These are phyloP conservation scores for Leptographium lundbergii DNA, from an alignment of 2,329 filamentous ascomycete genomes.

Conservation along the genomic window DNA sequence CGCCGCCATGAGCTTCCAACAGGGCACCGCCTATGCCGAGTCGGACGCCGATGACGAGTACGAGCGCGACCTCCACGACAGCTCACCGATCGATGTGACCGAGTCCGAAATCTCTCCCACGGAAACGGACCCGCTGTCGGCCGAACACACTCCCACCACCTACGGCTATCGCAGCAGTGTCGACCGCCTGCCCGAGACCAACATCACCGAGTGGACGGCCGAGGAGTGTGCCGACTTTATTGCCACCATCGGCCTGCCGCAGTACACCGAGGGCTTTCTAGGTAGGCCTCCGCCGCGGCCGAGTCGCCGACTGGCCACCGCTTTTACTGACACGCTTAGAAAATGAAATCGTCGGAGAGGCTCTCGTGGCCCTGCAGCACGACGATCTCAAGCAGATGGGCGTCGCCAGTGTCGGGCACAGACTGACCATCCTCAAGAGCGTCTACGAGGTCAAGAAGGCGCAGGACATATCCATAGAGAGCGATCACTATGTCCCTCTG, in stretches of 20 bases:
- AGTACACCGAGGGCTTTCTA: conserved; percentile 74
- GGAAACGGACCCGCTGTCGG: conserved; percentile 57
- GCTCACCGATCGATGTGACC: conserved; percentile 48
- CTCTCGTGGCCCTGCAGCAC: conserved; percentile 75
- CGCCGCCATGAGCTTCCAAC: conserved; percentile 46
- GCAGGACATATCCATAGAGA: conserved; percentile 81
- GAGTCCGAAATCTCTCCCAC: conserved; percentile 60
- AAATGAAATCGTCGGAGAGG: conserved; percentile 89
- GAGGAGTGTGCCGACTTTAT: conserved; percentile 90
- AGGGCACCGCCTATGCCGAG: conserved; percentile 61
- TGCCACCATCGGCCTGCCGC: conserved; percentile 61
- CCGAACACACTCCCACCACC: conserved; percentile 69
- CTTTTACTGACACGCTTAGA: conserved; percentile 37
- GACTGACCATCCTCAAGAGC: conserved; percentile 86
- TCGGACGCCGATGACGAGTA: conserved; percentile 77
- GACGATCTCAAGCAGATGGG: conserved; percentile 94
- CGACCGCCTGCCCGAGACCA: conserved; percentile 58
- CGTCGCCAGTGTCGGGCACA: conserved; percentile 82
- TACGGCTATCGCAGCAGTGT: conserved; percentile 54
- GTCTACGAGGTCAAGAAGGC: conserved; percentile 95
- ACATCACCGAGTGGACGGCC: conserved; percentile 68
- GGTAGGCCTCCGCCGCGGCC: conserved; percentile 41
- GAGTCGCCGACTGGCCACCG: background rate
- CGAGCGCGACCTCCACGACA: conserved; percentile 57
- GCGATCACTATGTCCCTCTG: conserved; percentile 84